Conservation (phyloP, 139 green algal species). For the Spirogloea muscicola region DNA sequence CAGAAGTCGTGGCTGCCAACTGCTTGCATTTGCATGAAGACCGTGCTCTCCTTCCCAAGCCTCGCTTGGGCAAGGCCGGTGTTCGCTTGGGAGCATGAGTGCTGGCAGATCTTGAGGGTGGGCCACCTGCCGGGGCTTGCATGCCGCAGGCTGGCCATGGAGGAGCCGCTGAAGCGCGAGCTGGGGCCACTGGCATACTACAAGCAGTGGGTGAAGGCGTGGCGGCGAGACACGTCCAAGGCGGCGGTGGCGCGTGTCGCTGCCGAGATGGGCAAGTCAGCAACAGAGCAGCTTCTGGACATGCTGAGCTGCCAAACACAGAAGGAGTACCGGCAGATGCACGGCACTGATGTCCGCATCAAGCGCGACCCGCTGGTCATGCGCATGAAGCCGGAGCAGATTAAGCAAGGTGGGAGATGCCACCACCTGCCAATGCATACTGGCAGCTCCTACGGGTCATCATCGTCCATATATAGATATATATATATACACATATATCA, state of each 20-base stretch:
- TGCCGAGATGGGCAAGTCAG: background rate
- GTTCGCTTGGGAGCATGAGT: background rate
- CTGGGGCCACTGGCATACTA: constrained; percentile 26
- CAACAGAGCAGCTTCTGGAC: constrained; percentile 10
- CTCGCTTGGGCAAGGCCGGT: no score
- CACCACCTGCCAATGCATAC: no score
- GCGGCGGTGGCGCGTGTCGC: background rate
- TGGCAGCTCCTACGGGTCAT: no score
- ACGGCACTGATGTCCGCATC: constrained; percentile 2
- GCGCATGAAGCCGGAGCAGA: constrained; percentile 10
- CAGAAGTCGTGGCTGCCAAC: background rate
- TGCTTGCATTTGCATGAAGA: background rate
- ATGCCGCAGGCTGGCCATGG: constrained; percentile 7
- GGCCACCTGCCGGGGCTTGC: no score
- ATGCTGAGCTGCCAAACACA: constrained; percentile 16
- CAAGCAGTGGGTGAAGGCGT: constrained; percentile 26
- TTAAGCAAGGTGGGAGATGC: constrained; percentile 26
- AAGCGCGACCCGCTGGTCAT: constrained; percentile 10
- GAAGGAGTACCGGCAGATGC: constrained; percentile 20
- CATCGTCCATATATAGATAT: no score
- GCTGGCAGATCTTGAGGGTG: background rate
- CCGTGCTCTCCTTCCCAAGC: background rate
- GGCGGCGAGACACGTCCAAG: constrained; percentile 1
- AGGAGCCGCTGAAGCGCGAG: background rate
- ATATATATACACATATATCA: no score